A percentile compares a stretch with the other conserved stretches of the same genome.
Conservation (phyloP, 306 rosid genomes). For the Vicia faba region DNA sequence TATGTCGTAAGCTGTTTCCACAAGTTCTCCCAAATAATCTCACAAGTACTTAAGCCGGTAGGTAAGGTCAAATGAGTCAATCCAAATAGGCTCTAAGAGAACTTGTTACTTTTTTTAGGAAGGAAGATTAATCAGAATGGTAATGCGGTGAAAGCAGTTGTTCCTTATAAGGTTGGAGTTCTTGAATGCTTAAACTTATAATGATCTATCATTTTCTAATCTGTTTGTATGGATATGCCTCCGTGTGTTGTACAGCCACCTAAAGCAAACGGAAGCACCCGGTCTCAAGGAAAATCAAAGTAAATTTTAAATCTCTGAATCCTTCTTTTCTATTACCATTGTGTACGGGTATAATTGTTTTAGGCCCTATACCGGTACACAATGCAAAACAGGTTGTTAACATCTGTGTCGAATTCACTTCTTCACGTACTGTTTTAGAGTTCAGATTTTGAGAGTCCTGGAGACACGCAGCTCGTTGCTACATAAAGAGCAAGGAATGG, state of each 20-base stretch:
- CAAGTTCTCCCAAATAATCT: not conserved
- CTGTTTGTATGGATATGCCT: conserved; percentile 36
- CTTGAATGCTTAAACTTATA: conserved; percentile 27
- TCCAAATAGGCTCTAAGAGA: conserved; percentile 22
- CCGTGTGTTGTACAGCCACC: conserved; percentile 59
- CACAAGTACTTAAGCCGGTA: not conserved
- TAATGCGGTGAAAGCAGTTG: conserved; percentile 75
- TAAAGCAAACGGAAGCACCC: conserved; percentile 63
- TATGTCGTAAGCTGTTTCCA: not conserved
- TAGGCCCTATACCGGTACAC: too few relatives aligned
- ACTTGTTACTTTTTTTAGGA: conserved; percentile 47
- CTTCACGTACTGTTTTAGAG: conserved; percentile 52
- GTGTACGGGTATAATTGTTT: too few relatives aligned
- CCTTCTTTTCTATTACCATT: not conserved
- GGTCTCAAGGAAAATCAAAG: conserved; percentile 75
- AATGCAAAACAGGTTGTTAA: conserved; percentile 37
- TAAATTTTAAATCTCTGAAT: conserved; percentile 41
- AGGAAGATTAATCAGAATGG: conserved; percentile 53
- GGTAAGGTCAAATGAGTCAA: not conserved
- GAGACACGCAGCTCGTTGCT: conserved; percentile 82
- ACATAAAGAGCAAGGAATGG: conserved; percentile 98
- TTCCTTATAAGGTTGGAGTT: conserved; percentile 71
- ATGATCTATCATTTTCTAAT: conserved; percentile 36
- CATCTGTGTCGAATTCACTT: conserved; percentile 23
- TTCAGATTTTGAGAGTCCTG: conserved; percentile 81